A percentile compares a stretch with the other conserved stretches of the same genome.
phyloP scores from a whole-genome alignment of 2,329 filamentous ascomycete genomes.

The Botrytis galanthina region DNA sequence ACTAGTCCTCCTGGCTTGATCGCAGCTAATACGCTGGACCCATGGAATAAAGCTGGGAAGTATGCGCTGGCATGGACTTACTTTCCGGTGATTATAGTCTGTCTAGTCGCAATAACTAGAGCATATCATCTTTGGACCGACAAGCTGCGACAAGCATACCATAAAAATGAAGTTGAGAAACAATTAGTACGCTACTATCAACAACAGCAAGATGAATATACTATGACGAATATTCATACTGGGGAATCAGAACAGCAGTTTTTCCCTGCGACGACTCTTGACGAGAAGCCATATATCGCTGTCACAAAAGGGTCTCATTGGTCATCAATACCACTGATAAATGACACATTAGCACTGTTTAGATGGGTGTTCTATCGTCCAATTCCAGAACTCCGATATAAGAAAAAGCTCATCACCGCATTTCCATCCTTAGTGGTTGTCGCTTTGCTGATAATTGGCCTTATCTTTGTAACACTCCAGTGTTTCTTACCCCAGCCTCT shows the following conservation, averaged over 20 bases:
- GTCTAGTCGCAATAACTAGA: constrained; percentile 64
- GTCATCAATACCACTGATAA: constrained; percentile 70
- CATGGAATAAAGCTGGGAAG: constrained; percentile 78
- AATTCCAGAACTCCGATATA: constrained; percentile 69
- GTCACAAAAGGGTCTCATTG: constrained; percentile 66
- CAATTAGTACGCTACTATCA: constrained; percentile 58
- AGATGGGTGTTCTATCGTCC: constrained; percentile 88
- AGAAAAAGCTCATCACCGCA: constrained; percentile 62
- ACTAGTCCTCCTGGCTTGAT: constrained; percentile 60
- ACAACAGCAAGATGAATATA: constrained; percentile 55
- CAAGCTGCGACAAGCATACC: constrained; percentile 84
- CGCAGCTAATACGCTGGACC: constrained; percentile 66
- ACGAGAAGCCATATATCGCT: constrained; percentile 54
- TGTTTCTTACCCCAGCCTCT: constrained; percentile 84
- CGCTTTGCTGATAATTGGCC: constrained; percentile 62
- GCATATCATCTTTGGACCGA: constrained; percentile 91
- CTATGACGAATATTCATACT: constrained; percentile 56
- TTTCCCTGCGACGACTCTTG: constrained; percentile 63
- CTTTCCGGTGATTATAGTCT: constrained; percentile 72
- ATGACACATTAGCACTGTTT: constrained; percentile 78
- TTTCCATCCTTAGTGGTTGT: constrained; percentile 79
- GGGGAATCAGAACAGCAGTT: constrained; percentile 48
- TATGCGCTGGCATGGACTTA: constrained; percentile 88
- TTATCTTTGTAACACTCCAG: constrained; percentile 75
- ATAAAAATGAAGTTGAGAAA: constrained; percentile 76